Evolutionary conservation across 2,329 filamentous ascomycete genomes (phyloP), one percentile per base, ranked within the genome.

Genomic region (Calonectria fujianensis): DNA sequence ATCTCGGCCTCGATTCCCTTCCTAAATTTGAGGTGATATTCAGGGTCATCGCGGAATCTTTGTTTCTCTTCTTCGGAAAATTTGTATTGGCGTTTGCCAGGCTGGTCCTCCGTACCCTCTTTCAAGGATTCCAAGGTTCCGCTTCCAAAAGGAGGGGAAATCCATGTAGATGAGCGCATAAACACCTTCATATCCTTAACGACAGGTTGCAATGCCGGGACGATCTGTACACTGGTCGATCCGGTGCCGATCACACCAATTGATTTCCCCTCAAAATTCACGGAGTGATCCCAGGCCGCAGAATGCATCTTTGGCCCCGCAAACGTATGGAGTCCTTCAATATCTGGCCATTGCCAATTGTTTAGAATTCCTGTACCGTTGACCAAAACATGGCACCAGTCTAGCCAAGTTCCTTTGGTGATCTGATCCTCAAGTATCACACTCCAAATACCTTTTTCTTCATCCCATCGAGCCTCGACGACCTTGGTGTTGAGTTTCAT

Each of bases 181-280:
- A 84, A 84, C 10, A 79, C 76, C 51, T 82, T 79, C 57, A 83
- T 75, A 41, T 82, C 69, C 32, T 77, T 72, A 4, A 73, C 79
- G 3, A 71, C 69, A 10, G 85, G 82, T 77, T 88, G 86, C 39
- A 89, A 85, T 1, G 82, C 82, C 1, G 87, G 87, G 3, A 89
- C 85, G 11, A 91, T 85, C 79, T 91, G 90, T 13, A 91, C 88
- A 14, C 87, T 88, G 16, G 88, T 88, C 29, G 88, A 87, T 0
- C 90, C 90, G 20, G 81, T 89, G 8, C 90, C 90, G 63, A 91
- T 90, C n/a, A 91, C 83, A 16, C 86, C 89, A 27, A 90, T 70
- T 9, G 51, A 67, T 24, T 76, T 76, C n/a, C 54, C 73, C 29
- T 72, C 48, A 27, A 73, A 75, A 31, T 73, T 63, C 6, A 74